A percentile compares a stretch with the other conserved stretches of the same genome.
These are phyloP conservation scores for Cucurbita argyrosperma DNA, from an alignment of 306 rosid species.

Conservation along the genomic window DNA sequence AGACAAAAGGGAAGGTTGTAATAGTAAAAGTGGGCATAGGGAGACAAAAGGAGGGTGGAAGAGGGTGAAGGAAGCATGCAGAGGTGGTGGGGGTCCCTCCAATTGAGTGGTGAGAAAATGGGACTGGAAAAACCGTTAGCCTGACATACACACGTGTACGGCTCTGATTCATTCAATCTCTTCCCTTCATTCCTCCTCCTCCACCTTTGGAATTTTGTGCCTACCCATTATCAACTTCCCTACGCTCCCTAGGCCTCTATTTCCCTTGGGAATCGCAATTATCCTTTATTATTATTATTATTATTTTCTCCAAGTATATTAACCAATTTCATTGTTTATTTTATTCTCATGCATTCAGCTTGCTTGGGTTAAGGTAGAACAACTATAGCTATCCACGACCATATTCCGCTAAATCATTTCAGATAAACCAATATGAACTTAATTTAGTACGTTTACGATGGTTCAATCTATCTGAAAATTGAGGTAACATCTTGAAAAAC, in stretches of 20 bases:
- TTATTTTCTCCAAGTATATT: no score
- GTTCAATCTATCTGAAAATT: no score
- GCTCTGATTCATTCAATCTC: constrained; percentile 8
- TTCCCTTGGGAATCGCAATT: background rate
- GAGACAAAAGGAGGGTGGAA: background rate
- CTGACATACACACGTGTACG: constrained; percentile 25
- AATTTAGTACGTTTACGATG: no score
- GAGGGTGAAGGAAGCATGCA: background rate
- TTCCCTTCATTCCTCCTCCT: background rate
- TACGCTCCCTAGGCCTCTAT: background rate
- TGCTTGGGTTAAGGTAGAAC: no score
- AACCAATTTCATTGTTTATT: no score
- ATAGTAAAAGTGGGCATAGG: background rate
- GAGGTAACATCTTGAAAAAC: no score
- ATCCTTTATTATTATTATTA: no score
- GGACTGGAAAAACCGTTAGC: constrained; percentile 16
- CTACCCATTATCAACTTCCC: background rate
- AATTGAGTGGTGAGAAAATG: background rate
- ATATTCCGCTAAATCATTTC: no score
- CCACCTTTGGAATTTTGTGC: background rate
- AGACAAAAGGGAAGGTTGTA: background rate
- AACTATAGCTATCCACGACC: no score
- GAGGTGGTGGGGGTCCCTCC: background rate
- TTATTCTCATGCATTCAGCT: no score
- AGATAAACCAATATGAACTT: no score